A percentile compares a stretch with the other conserved stretches of the same genome.
phyloP scores from a whole-genome alignment of 2,329 filamentous ascomycete genomes.

The Pseudogymnoascus sp. region DNA sequence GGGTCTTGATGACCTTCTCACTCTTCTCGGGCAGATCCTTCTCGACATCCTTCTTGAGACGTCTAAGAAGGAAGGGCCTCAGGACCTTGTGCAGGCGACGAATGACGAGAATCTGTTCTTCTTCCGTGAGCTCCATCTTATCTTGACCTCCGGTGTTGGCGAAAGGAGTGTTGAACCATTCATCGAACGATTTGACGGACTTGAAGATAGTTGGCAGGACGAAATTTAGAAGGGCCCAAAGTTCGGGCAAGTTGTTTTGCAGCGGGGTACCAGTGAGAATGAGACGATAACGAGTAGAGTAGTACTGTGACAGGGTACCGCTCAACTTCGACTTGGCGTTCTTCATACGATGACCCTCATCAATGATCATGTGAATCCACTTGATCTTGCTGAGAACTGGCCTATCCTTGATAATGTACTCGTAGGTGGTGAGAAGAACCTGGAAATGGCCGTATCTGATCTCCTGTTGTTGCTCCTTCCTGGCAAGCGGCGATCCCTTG shows the following conservation, averaged over 20 bases:
- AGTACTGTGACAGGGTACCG: constrained; percentile 89
- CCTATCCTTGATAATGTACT: constrained; percentile 99
- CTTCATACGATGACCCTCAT: constrained; percentile 99
- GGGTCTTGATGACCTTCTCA: constrained; percentile 98
- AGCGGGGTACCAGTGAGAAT: constrained; percentile 96
- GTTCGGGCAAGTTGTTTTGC: constrained; percentile 90
- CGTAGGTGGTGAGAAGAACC: constrained; percentile 92
- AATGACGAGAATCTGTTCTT: constrained; percentile 98
- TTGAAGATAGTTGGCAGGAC: constrained; percentile 98
- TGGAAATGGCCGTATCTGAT: constrained; percentile 95
- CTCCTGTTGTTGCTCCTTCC: constrained; percentile 86
- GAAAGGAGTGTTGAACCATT: constrained; percentile 99
- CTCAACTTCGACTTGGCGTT: constrained; percentile 94
- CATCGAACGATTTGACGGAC: constrained; percentile 95
- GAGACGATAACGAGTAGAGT: constrained; percentile 86
- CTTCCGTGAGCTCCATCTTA: constrained; percentile 98
- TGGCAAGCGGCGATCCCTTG: constrained; percentile 82
- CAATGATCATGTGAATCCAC: constrained; percentile 99
- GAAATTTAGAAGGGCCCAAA: constrained; percentile 98
- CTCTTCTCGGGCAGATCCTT: constrained; percentile 98
- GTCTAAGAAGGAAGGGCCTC: constrained; percentile 90
- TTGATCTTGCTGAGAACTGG: constrained; percentile 96
- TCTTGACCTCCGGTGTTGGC: constrained; percentile 97
- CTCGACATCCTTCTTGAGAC: constrained; percentile 98
- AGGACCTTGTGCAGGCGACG: constrained; percentile 96